Percentiles rank a stretch among this genome's conserved stretches.
phyloP scores from a whole-genome alignment of 495 filamentous ascomycete species.

The Aspergillus nidulans region DNA sequence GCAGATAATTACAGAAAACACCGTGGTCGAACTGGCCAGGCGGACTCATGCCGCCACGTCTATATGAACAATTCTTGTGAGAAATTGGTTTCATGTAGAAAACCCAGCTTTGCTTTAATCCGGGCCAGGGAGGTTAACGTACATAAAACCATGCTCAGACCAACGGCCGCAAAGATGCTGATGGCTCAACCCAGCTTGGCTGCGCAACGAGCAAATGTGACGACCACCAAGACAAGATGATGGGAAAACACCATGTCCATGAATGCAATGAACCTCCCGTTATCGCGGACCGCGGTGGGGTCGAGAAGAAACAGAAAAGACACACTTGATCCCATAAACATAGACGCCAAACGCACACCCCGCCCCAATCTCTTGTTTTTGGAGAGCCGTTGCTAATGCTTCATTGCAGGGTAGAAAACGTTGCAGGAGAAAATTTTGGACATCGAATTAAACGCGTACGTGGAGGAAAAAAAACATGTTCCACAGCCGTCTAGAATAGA shows the following conservation, averaged over 20 bases:
- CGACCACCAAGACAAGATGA: constrained; percentile 22
- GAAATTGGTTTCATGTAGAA: constrained; percentile 51
- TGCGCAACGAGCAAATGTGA: constrained; percentile 34
- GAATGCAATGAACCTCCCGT: constrained; percentile 31
- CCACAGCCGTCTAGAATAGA: constrained; percentile 25
- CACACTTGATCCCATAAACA: constrained; percentile 20
- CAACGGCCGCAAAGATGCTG: constrained; percentile 51
- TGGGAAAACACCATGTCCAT: constrained; percentile 31
- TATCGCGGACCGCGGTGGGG: constrained; percentile 17
- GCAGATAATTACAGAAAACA: constrained; percentile 38
- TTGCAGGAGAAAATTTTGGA: constrained; percentile 25
- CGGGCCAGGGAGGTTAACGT: constrained; percentile 68
- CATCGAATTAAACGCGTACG: constrained; percentile 22
- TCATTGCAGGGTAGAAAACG: constrained; percentile 25
- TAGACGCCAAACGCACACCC: constrained; percentile 37
- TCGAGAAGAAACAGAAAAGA: constrained; percentile 14
- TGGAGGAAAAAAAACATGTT: constrained; percentile 22
- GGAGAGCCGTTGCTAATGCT: constrained; percentile 34
- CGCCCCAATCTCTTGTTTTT: constrained; percentile 29
- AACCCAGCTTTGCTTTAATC: constrained; percentile 42
- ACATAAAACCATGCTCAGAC: constrained; percentile 69
- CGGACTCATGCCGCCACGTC: constrained; percentile 36
- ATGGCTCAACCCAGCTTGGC: constrained; percentile 34
- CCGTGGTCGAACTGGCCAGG: constrained; percentile 23
- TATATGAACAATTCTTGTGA: constrained; percentile 47